Evolutionary conservation across 176 grass and related monocot genomes (phyloP), one percentile per base, ranked within the genome.

Genomic region (Chrysopogon serrulatus): DNA sequence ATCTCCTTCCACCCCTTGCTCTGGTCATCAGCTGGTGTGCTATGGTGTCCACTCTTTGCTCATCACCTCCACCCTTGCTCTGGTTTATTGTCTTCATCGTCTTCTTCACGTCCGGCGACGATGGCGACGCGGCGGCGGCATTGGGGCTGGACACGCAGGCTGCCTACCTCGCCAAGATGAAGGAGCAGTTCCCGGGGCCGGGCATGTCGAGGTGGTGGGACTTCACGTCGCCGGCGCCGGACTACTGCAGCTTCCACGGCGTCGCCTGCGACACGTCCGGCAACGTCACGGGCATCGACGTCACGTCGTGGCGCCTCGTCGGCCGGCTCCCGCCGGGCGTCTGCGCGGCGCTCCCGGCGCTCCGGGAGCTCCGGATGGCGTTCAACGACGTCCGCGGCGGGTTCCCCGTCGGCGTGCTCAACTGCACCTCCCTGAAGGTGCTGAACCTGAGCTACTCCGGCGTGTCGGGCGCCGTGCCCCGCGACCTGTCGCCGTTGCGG

Each of bases 171-270:
- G 87, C 91, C 43, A 79, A 65, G 33, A 74, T 99, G 89, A 99
- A 99, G 72, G 56, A 85, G 30, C 80, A 90, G 30, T 83, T 99
- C 48, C 56, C 71, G 7, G 96, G 93, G 0, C 87, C 89, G 2
- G 87, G 81, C 49, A 99, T 95, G 88, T 87, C 89, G 4, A 36
- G 45, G 6, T 99, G 96, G 96, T 99, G 96, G 96, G 87, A 96
- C 89, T 88, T 94, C 73, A 32, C 28, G 12, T 31, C 77, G 34
- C 44, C 31, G 35, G 23, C 30, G 3, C 32, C 40, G 5, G 85
- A 81, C 78, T 88, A 91, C 79, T 99, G 96, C 86, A 39, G 49
- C 56, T 83, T 94, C 64, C 78, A 47, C 0, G 96, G 96, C 15
- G 61, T 99, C 34, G 4, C 19, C 1, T 99, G 96, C 60, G 86